Evolutionary conservation across 345 rosid species (phyloP).

Genomic region (Hibiscus syriacus): DNA sequence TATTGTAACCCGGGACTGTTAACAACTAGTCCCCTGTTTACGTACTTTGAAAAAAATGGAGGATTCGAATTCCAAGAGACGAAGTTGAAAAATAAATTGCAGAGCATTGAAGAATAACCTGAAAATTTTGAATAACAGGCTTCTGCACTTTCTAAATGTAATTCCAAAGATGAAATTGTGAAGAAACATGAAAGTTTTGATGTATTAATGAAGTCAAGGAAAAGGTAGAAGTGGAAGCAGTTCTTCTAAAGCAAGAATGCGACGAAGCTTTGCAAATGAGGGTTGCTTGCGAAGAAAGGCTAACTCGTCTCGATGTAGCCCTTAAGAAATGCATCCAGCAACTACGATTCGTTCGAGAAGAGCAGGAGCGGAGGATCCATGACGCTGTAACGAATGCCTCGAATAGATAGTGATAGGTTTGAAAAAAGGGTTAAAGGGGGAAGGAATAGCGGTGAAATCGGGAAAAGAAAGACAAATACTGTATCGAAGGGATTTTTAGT

Average conservation of each 20-base stretch:
- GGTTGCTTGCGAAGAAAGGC: constrained; percentile 44
- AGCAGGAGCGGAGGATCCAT: constrained; percentile 73
- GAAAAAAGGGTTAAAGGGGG: too few species aligned
- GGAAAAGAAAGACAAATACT: too few species aligned
- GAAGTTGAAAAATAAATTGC: constrained; percentile 18
- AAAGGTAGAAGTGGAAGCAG: constrained; percentile 53
- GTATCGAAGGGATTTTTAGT: too few species aligned
- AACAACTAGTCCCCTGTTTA: not conserved
- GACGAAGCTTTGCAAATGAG: constrained; percentile 52
- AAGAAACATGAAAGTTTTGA: constrained; percentile 42
- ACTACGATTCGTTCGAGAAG: constrained; percentile 66
- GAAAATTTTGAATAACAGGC: constrained; percentile 41
- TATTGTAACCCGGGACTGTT: too few species aligned
- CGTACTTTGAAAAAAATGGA: not conserved
- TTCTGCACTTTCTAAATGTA: constrained; percentile 44
- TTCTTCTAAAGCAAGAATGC: constrained; percentile 45
- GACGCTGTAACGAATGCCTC: constrained; percentile 66
- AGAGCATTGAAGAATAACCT: constrained; percentile 49
- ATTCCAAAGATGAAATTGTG: constrained; percentile 40
- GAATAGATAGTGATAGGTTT: too few species aligned
- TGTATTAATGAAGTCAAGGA: constrained; percentile 41
- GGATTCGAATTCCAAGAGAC: constrained; percentile 4
- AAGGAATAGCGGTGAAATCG: too few species aligned
- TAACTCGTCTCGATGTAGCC: constrained; percentile 51
- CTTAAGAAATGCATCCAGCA: constrained; percentile 83